Evolutionary conservation across 805 yeast genomes (phyloP).

Genomic region (Candida dendrica): DNA sequence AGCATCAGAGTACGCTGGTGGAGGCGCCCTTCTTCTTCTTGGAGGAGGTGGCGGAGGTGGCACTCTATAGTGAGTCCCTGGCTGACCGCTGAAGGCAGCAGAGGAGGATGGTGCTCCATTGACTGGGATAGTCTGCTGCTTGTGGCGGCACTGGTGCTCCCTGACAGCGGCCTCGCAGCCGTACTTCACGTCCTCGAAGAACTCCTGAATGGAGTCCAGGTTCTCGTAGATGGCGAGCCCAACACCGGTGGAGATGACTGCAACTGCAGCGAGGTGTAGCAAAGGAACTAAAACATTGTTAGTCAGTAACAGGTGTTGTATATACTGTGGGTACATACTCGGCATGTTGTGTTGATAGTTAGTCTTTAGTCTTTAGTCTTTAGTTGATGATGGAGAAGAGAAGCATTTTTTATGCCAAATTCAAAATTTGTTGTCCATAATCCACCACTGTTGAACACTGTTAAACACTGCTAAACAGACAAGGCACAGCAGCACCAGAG

Average conservation of each 20-base stretch:
- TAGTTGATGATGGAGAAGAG: too few relatives aligned
- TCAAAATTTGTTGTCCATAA: too few relatives aligned
- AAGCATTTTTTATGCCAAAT: too few relatives aligned
- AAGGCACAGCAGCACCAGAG: too few relatives aligned
- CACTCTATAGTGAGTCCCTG: background rate
- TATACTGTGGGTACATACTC: too few relatives aligned
- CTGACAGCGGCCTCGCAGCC: background rate
- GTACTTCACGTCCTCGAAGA: background rate
- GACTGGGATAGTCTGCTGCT: background rate
- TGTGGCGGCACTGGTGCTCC: background rate
- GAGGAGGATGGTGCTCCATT: background rate
- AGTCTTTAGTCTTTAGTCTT: too few relatives aligned
- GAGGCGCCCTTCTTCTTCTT: background rate
- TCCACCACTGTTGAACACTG: too few relatives aligned
- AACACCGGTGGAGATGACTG: background rate
- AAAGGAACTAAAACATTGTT: background rate
- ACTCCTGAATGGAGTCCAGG: background rate
- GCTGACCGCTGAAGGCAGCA: background rate
- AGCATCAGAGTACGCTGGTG: background rate
- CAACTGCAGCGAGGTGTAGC: background rate
- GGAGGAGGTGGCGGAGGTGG: background rate
- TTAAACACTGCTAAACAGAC: too few relatives aligned
- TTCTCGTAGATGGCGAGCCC: background rate
- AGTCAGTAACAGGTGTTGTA: too few relatives aligned
- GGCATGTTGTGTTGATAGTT: too few relatives aligned